These are phyloP conservation scores for Calonectria crousiana DNA, from an alignment of 2,329 filamentous ascomycete genomes.

Conservation along the genomic window DNA sequence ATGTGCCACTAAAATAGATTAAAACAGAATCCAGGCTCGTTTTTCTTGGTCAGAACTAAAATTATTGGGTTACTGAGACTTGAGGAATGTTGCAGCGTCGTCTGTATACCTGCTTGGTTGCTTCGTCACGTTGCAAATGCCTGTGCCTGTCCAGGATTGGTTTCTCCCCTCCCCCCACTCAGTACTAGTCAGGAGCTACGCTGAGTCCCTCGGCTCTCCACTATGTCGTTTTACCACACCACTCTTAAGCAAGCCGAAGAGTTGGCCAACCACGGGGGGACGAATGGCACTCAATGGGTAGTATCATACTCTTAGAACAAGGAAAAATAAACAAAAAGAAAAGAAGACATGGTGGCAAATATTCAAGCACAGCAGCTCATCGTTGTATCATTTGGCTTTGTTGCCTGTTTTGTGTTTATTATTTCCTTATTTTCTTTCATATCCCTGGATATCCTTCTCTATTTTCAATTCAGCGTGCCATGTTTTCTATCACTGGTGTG, in stretches of 20 bases:
- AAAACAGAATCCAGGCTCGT: background rate
- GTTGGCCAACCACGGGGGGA: background rate
- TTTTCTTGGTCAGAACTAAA: background rate
- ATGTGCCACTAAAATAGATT: background rate
- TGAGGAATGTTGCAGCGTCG: background rate
- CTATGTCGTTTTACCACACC: background rate
- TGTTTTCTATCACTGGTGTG: background rate
- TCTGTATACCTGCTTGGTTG: background rate
- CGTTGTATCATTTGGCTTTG: background rate
- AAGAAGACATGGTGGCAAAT: background rate
- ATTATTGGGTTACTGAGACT: background rate
- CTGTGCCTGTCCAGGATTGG: background rate
- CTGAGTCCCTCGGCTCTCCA: background rate
- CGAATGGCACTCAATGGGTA: background rate
- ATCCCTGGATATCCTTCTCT: background rate
- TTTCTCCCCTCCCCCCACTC: background rate
- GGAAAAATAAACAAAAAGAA: background rate
- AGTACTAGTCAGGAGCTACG: background rate
- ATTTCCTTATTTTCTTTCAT: background rate
- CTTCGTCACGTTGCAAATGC: background rate
- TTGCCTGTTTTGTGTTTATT: background rate
- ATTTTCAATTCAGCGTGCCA: background rate
- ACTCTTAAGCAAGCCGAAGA: background rate
- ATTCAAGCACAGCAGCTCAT: background rate
- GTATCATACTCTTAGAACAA: background rate